Conservation (phyloP, 2,329 filamentous ascomycete genomes). For the Fusarium sp. region DNA sequence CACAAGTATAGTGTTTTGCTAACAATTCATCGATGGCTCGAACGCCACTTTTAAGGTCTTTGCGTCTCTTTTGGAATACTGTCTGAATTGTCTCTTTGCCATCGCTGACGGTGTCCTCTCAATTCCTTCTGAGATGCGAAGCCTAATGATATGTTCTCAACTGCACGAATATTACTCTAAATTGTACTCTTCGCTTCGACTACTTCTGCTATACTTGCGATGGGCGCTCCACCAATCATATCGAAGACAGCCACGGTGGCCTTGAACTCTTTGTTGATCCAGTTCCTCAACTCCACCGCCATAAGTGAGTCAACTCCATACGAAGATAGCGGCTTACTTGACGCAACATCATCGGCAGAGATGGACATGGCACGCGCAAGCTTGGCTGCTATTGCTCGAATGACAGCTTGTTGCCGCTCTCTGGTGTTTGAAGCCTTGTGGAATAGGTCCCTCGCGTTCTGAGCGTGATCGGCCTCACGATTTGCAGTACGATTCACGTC, state of each 20-base stretch:
- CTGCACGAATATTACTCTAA: not conserved
- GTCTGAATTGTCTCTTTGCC: too few relatives aligned
- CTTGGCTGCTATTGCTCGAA: conserved; percentile 48
- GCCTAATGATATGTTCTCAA: too few relatives aligned
- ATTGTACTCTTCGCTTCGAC: not conserved
- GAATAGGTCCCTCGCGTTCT: conserved; percentile 31
- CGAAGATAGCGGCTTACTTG: conserved; percentile 33
- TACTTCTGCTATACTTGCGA: not conserved
- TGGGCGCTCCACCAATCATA: not conserved
- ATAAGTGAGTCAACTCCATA: conserved; percentile 56
- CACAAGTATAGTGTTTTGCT: too few relatives aligned
- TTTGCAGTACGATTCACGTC: rapidly evolving
- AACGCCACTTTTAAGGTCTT: too few relatives aligned
- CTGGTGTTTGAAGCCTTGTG: conserved; percentile 38
- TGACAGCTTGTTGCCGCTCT: conserved; percentile 6
- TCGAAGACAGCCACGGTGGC: not conserved
- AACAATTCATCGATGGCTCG: too few relatives aligned
- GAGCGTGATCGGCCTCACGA: rapidly evolving
- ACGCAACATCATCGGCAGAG: conserved; percentile 42
- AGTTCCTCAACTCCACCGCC: conserved; percentile 61
- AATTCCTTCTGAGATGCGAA: too few relatives aligned
- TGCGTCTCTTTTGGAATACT: too few relatives aligned
- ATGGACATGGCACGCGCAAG: conserved; percentile 54
- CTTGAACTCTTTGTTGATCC: conserved; percentile 47
- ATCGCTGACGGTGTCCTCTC: too few relatives aligned